Evolutionary conservation across 495 filamentous ascomycete genomes (phyloP).

Genomic region (Podospora conica): DNA sequence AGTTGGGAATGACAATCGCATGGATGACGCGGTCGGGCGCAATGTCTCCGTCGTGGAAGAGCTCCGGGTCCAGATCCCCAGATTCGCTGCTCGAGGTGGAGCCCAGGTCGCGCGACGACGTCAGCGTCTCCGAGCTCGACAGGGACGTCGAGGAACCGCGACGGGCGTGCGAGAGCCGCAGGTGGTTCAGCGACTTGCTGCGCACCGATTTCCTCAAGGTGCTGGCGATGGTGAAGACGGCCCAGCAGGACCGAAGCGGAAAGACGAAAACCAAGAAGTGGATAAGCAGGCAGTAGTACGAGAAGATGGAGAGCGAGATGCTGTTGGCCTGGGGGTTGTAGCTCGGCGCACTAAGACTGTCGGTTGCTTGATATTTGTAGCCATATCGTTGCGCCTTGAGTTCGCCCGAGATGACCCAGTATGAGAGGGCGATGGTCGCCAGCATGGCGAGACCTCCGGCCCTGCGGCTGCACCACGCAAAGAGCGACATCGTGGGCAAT

Average conservation of each 20-base stretch:
- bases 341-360: constrained; percentile 37
- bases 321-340: constrained; percentile 30
- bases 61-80: constrained; percentile 39
- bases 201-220: constrained; percentile 34
- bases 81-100: constrained; percentile 45
- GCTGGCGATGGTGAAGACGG: constrained; percentile 43
- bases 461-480: constrained; percentile 43
- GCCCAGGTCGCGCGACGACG: constrained; percentile 39
- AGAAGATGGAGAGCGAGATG: constrained; percentile 38
- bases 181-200: constrained; percentile 34
- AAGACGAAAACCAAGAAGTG: constrained; percentile 49
- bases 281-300: constrained; percentile 48
- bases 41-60: constrained; percentile 33
- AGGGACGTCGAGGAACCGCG: constrained; percentile 46
- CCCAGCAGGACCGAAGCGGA: constrained; percentile 48
- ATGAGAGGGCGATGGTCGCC: constrained; percentile 35
- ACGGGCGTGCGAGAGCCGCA: constrained; percentile 40
- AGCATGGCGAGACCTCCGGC: constrained; percentile 46
- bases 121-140: constrained; percentile 46
- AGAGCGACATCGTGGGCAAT: constrained; percentile 37
- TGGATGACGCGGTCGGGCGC: constrained; percentile 46
- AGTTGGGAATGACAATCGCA: constrained; percentile 63
- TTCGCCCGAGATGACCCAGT: constrained; percentile 43
- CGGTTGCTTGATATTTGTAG: constrained; percentile 40
- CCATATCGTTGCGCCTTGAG: constrained; percentile 36